These are phyloP conservation scores for Ogataea thermomethanolica DNA, from an alignment of 805 yeast species.

Conservation along the genomic window DNA sequence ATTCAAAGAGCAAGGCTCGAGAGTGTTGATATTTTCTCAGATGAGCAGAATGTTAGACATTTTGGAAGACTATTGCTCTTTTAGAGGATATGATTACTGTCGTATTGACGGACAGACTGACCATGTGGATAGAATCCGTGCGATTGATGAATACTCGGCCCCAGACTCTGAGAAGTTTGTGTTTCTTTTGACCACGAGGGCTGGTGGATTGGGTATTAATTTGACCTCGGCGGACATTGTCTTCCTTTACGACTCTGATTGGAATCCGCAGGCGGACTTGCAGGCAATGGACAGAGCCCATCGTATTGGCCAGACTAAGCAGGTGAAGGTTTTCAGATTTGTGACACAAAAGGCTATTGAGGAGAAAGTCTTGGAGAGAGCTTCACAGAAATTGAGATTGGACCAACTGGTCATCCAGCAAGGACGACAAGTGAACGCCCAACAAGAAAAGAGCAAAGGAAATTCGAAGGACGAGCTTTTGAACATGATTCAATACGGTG, in stretches of 20 bases:
- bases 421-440: slow-evolving; percentile 36
- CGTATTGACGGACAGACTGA: slow-evolving; percentile 84
- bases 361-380: slow-evolving; percentile 77
- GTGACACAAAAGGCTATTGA: slow-evolving; percentile 81
- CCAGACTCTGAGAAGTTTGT: slow-evolving; percentile 70
- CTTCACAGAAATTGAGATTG: slow-evolving; percentile 71
- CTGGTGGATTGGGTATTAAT: slow-evolving; percentile 87
- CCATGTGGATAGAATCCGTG: slow-evolving; percentile 68
- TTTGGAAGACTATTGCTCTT: slow-evolving; percentile 72
- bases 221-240: slow-evolving; percentile 79
- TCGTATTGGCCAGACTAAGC: slow-evolving; percentile 83
- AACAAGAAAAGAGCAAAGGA: slow-evolving; percentile 34
- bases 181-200: slow-evolving; percentile 78
- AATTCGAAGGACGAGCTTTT: slow-evolving; percentile 68
- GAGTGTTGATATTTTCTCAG: slow-evolving; percentile 77
- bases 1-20: slow-evolving; percentile 63
- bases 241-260: slow-evolving; percentile 72
- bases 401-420: slow-evolving; percentile 84
- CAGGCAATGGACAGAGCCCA: slow-evolving; percentile 92
- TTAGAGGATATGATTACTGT: slow-evolving; percentile 67
- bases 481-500: slow-evolving; percentile 83
- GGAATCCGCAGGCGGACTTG: slow-evolving; percentile 88
- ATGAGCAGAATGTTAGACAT: slow-evolving; percentile 82
- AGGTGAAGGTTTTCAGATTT: slow-evolving; percentile 73
- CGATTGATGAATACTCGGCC: slow-evolving; percentile 77